Evolutionary conservation across 2,329 filamentous ascomycete species (phyloP).

Genomic region (Botrytis fragariae): DNA sequence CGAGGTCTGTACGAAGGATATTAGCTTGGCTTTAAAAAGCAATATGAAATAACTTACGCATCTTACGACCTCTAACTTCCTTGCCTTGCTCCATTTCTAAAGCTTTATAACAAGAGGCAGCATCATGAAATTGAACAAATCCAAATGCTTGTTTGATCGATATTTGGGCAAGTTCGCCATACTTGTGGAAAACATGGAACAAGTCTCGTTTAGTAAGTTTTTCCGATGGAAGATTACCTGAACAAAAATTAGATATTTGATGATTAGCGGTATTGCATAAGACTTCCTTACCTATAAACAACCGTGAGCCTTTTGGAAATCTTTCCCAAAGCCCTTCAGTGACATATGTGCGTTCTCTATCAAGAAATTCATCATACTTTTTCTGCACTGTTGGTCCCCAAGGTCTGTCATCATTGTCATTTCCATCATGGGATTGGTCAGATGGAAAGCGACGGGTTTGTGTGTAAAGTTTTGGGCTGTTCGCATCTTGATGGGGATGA

Average conservation of each 20-base stretch:
- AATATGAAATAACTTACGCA: constrained; percentile 62
- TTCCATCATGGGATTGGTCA: constrained; percentile 31
- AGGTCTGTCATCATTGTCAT: constrained; percentile 36
- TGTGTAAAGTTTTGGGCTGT: constrained; percentile 29
- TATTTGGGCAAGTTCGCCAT: constrained; percentile 87
- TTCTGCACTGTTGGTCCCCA: constrained; percentile 56
- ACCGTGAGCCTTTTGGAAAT: constrained; percentile 72
- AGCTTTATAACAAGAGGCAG: constrained; percentile 70
- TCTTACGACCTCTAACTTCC: constrained; percentile 83
- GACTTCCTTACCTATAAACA: constrained; percentile 70
- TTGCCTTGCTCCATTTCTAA: constrained; percentile 76
- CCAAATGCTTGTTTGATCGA: constrained; percentile 96
- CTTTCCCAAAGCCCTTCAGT: constrained; percentile 78
- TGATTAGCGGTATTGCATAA: constrained; percentile 31
- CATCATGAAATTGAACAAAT: constrained; percentile 88
- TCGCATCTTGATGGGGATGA: constrained; percentile 26
- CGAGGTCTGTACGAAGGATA: constrained; percentile 60
- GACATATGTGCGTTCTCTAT: constrained; percentile 72
- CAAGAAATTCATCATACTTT: constrained; percentile 69
- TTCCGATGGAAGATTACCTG: constrained; percentile 89
- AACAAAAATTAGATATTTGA: constrained; percentile 24
- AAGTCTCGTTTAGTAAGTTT: constrained; percentile 91
- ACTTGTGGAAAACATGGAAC: constrained; percentile 83
- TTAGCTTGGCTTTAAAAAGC: background rate
- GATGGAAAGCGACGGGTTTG: constrained; percentile 29